phyloP scores from a whole-genome alignment of 352 stramenopile genomes.

The Pythium sukuiense region DNA sequence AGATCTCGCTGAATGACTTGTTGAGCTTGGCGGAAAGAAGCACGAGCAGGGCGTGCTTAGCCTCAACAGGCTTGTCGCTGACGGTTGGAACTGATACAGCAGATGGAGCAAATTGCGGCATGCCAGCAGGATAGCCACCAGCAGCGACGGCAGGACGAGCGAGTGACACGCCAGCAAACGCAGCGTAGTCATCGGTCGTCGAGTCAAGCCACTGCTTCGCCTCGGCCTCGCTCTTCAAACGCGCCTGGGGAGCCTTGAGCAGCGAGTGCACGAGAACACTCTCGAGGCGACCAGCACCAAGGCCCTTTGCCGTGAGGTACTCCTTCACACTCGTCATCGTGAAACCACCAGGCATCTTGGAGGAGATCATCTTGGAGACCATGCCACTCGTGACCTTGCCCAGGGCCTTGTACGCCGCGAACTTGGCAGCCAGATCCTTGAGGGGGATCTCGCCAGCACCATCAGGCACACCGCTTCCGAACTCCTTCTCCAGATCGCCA shows the following conservation, averaged over 20 bases:
- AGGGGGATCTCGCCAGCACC: slow-evolving; percentile 73
- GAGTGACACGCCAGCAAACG: slow-evolving; percentile 73
- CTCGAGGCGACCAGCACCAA: slow-evolving; percentile 72
- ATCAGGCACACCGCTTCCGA: slow-evolving; percentile 64
- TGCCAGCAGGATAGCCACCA: slow-evolving; percentile 23
- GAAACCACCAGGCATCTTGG: slow-evolving; percentile 87
- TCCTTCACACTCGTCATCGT: slow-evolving; percentile 76
- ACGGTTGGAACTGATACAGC: slow-evolving; percentile 57
- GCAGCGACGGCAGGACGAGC: slow-evolving; percentile 29
- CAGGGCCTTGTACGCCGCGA: slow-evolving; percentile 65
- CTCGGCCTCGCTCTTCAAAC: slow-evolving; percentile 71
- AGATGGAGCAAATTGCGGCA: slow-evolving; percentile 41
- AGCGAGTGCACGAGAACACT: slow-evolving; percentile 76
- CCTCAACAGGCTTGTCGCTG: slow-evolving; percentile 58
- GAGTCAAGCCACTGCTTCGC: slow-evolving; percentile 83
- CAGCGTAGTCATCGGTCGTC: slow-evolving; percentile 63
- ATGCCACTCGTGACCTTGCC: slow-evolving; percentile 66
- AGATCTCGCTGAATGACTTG: slow-evolving; percentile 69
- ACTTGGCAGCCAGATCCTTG: slow-evolving; percentile 67
- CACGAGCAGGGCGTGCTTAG: slow-evolving; percentile 75
- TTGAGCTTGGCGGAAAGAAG: slow-evolving; percentile 77
- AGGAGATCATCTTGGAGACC: slow-evolving; percentile 73
- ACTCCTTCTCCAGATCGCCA: slow-evolving; percentile 87
- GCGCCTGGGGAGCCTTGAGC: slow-evolving; percentile 51
- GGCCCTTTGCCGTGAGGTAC: slow-evolving; percentile 62